Evolutionary conservation across 257 asterid species (phyloP).

Genomic region (Vinca minor): DNA sequence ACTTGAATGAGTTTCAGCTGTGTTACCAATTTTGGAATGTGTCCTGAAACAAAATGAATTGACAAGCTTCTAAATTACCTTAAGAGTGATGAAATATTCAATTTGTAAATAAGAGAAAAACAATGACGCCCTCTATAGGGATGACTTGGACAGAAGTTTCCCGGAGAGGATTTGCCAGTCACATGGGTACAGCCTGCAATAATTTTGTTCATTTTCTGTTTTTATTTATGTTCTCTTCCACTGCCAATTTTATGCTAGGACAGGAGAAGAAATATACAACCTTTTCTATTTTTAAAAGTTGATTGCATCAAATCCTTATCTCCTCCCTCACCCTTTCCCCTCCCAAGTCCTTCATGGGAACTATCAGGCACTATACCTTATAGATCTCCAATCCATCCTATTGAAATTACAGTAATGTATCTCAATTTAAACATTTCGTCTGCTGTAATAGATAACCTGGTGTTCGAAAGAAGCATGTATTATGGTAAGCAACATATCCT

Average conservation of each 20-base stretch:
- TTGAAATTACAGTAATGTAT: not conserved
- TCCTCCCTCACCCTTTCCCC: too few relatives aligned
- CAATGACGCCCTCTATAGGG: not conserved
- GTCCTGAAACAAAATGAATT: constrained; percentile 37
- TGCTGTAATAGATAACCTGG: not conserved
- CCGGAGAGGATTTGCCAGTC: not conserved
- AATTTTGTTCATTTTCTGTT: not conserved
- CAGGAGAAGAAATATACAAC: not conserved
- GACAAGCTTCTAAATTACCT: not conserved
- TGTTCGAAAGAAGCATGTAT: not conserved
- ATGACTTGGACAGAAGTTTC: not conserved
- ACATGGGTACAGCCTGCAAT: not conserved
- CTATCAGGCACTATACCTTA: not conserved
- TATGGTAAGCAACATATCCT: not conserved
- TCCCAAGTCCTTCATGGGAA: too few relatives aligned
- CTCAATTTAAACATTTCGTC: not conserved
- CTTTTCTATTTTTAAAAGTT: not conserved
- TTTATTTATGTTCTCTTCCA: not conserved
- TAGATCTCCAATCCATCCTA: too few relatives aligned
- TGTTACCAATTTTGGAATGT: constrained; percentile 28
- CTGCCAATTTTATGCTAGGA: not conserved
- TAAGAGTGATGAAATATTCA: not conserved
- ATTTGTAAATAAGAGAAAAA: not conserved
- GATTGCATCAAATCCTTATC: not conserved
- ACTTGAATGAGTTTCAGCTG: constrained; percentile 27